Conservation (phyloP, 148 eudicot species). For the Mesembryanthemum crystallinum region DNA sequence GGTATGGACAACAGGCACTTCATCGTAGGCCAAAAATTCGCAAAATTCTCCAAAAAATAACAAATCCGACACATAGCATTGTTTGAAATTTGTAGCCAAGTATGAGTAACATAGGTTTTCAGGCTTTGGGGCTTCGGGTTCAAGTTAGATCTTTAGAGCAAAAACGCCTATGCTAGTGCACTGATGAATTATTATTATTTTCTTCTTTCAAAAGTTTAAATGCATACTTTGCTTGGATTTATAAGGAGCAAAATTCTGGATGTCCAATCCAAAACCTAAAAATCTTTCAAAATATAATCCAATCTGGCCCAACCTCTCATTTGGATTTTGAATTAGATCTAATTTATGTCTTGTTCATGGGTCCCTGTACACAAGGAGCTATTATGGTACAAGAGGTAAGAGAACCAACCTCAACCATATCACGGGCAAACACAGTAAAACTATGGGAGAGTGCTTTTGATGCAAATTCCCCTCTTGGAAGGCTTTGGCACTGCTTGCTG, state of each 20-base stretch:
- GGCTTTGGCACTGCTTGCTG: constrained; percentile 71
- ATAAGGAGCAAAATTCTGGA: not conserved
- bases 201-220: not conserved
- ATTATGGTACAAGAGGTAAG: constrained; percentile 3
- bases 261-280: not conserved
- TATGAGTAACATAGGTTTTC: too few relatives aligned
- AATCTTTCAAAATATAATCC: not conserved
- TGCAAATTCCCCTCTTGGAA: constrained; percentile 91
- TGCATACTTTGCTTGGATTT: not conserved
- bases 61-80: too few relatives aligned
- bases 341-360: not conserved
- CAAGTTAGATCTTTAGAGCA: not conserved
- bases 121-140: too few relatives aligned
- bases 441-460: constrained; percentile 84
- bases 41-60: too few relatives aligned
- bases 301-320: not conserved
- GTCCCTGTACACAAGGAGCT: not conserved
- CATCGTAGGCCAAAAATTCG: too few relatives aligned
- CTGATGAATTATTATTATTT: not conserved
- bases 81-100: too few relatives aligned
- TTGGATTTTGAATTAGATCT: not conserved
- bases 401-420: constrained; percentile 91
- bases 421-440: constrained; percentile 73
- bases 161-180: not conserved
- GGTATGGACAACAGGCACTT: too few relatives aligned